Evolutionary conservation across 495 filamentous ascomycete genomes (phyloP).

Genomic region (Cenococcum geophilum): DNA sequence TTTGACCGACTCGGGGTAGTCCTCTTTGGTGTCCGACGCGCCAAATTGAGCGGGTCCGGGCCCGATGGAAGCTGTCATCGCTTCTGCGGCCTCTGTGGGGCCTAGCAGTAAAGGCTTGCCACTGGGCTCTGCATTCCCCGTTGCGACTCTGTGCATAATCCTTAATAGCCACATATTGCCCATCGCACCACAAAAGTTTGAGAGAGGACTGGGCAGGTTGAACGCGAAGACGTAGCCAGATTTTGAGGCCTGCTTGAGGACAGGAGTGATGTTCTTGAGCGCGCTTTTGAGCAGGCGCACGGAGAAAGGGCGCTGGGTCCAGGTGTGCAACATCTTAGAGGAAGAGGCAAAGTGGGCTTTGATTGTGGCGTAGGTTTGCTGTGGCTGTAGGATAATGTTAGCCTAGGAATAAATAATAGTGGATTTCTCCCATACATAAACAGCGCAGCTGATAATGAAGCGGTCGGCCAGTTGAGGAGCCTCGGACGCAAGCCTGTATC

Average conservation of each 20-base stretch:
- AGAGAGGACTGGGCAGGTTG: conserved; percentile 42
- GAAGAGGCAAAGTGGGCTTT: conserved; percentile 36
- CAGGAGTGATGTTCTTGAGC: conserved; percentile 37
- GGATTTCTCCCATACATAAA: conserved; percentile 41
- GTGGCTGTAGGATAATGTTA: conserved; percentile 17
- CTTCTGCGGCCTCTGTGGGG: conserved; percentile 11
- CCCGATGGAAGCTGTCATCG: conserved; percentile 19
- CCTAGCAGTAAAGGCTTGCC: conserved; percentile 25
- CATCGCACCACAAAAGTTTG: conserved; percentile 38
- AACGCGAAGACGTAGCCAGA: conserved; percentile 51
- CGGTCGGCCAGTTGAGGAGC: conserved; percentile 49
- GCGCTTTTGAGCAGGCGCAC: conserved; percentile 42
- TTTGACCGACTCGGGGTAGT: conserved; percentile 31
- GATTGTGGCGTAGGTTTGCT: conserved; percentile 15
- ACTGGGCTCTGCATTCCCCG: conserved; percentile 34
- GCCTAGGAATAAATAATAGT: not conserved
- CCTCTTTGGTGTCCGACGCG: not conserved
- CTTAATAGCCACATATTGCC: conserved; percentile 45
- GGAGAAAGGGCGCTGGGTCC: conserved; percentile 39
- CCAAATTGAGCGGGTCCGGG: conserved; percentile 11
- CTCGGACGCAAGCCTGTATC: conserved; percentile 50
- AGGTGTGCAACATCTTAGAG: conserved; percentile 46
- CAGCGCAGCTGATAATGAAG: conserved; percentile 47
- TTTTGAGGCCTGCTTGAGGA: conserved; percentile 40
- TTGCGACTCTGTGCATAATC: conserved; percentile 35